phyloP scores from a whole-genome alignment of 495 filamentous ascomycete genomes.

The Neurospora sp. region DNA sequence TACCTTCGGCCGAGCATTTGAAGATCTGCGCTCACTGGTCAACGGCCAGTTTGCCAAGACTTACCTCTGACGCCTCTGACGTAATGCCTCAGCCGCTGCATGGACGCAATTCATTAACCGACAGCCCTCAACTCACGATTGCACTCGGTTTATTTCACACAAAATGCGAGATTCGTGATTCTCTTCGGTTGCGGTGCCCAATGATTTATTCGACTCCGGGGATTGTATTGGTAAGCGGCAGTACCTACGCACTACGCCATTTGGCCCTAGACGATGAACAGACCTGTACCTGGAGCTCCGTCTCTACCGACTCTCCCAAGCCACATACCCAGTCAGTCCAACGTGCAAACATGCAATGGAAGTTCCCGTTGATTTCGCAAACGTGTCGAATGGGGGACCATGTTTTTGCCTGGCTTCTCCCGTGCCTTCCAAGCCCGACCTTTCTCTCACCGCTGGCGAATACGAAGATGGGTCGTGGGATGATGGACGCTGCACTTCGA shows the following conservation, averaged over 20 bases:
- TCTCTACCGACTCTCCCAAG: neutral
- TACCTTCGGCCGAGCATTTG: neutral
- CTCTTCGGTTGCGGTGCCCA: neutral
- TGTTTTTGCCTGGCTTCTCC: neutral
- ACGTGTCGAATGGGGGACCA: neutral
- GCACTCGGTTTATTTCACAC: neutral
- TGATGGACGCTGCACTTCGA: neutral
- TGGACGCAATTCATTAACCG: neutral
- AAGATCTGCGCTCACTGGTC: neutral
- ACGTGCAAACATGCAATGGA: neutral
- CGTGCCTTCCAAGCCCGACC: neutral
- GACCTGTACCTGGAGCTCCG: neutral
- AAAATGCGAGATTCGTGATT: neutral
- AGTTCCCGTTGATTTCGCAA: neutral
- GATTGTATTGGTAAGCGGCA: neutral
- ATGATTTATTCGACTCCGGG: neutral
- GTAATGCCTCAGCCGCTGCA: slow-evolving; percentile 4
- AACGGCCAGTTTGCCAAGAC: neutral
- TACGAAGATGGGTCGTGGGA: neutral
- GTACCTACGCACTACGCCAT: neutral
- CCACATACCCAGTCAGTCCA: neutral
- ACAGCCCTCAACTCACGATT: neutral
- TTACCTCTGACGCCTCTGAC: slow-evolving; percentile 9
- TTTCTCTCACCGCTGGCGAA: neutral
- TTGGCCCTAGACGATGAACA: neutral